Conservation (phyloP, 2,329 filamentous ascomycete genomes). For the Aspergillus fumigatus region DNA sequence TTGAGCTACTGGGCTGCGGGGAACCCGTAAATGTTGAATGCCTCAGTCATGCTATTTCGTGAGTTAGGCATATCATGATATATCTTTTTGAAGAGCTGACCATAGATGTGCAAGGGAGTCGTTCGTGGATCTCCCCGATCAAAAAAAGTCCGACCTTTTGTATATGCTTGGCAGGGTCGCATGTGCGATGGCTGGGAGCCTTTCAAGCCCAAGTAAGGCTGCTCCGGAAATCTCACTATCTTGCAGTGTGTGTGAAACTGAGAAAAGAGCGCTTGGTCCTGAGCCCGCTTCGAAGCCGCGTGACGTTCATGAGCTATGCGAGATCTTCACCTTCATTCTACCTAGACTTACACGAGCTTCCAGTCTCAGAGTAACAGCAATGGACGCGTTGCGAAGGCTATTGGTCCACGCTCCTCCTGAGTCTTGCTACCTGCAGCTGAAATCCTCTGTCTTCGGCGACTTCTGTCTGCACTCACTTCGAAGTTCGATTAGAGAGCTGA, state of each 20-base stretch:
- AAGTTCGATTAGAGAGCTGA: conserved; percentile 79
- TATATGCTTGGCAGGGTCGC: conserved; percentile 53
- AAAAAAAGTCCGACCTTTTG: conserved; percentile 50
- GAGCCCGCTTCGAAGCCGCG: conserved; percentile 11
- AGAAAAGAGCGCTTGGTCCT: conserved; percentile 13
- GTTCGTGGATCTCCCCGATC: conserved; percentile 47
- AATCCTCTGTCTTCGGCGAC: conserved; percentile 64
- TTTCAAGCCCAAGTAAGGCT: conserved; percentile 31
- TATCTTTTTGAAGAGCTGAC: conserved; percentile 1
- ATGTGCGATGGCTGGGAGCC: conserved; percentile 51
- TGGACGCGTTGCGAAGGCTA: conserved; percentile 66
- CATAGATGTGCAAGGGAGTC: conserved; percentile 25
- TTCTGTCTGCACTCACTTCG: conserved; percentile 78
- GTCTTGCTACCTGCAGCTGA: conserved; percentile 59
- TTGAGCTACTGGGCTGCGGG: conserved; percentile 31
- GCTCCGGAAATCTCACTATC: conserved; percentile 22
- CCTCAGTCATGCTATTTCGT: conserved; percentile 47
- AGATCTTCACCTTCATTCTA: conserved; percentile 41
- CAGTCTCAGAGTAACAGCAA: conserved; percentile 63
- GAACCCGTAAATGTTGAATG: conserved; percentile 33
- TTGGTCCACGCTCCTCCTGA: conserved; percentile 60
- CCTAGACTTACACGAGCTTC: conserved; percentile 46
- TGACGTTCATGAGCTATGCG: conserved; percentile 33
- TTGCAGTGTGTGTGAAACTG: conserved; percentile 37
- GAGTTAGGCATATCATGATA: conserved; percentile 26